Base-by-base conservation (phyloP, 2,329 filamentous ascomycete species). In the Talaromyces sp. region DNA sequence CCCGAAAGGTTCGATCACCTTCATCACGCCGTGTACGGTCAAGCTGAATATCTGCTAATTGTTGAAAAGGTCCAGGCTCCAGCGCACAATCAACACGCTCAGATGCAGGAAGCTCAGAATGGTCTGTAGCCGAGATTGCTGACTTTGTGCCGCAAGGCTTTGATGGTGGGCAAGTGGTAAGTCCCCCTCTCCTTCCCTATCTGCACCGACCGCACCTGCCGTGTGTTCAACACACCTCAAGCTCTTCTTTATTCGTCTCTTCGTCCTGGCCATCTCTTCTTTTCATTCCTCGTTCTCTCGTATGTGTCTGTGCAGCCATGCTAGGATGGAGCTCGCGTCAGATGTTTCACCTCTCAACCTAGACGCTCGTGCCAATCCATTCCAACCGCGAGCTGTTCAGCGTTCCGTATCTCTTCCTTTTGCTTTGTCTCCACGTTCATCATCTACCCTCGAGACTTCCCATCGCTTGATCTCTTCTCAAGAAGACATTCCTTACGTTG, bases 141-240 rank as follows among this genome's bases (percentile, higher is more conserved):
- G 80, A 82, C 65, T 82, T 82, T 72, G 81, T 88, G 13, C 86
- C 86, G 25, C 83, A 86, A 67, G 78, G 78, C 13, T 87, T 84
- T 70, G 80, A 86, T 52, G 73, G 72, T 17, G 66, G 76, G 37
- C 80, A 83, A 68, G 78, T 82, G 79, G 84, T 83, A 77, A 76
- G 81, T 72, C 11, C 39, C 33, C 5, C 19, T 31, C 41, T 25
- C 52, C 27, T 61, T 64, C 43, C 22, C 8, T 5, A 33, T 61
- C 35, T 62, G 25, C 25, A 37, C 31, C 9, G 31, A 22, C 52
- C 52, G 52, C 33, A 9, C 33, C 52, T 56, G 52, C 33, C n/a
- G 31, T 25, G 6, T 37, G 52, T 54, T n/a, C 52, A 19, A 25
- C 33, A 37, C 52, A 13, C 45, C 45, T 9, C 17, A n/a, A 25